Base-by-base conservation (phyloP, 805 yeast genomes). In the Priceomyces castillae region DNA sequence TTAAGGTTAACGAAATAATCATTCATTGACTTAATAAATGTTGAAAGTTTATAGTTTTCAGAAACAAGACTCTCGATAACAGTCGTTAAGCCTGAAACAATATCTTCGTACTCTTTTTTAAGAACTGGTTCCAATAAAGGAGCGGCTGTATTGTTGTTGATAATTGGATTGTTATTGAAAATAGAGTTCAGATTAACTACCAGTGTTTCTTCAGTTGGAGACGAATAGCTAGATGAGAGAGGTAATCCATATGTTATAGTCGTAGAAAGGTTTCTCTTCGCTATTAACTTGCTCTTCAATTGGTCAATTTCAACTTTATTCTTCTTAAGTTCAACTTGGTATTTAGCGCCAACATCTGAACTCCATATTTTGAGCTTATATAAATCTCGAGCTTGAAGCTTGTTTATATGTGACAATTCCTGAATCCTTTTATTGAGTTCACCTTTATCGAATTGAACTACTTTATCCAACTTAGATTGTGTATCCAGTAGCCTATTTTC, bases 31-130 rank as follows among this genome's bases (percentile, higher is more conserved):
- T 57, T 54, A 17, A 66, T 48, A 40, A 71, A 65, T 30, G 49
- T 52, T 10, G 69, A 51, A 46, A 64, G 70, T 44, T 65, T 64
- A 37, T 56, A 57, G 48, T 71, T 71, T 44, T 71, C 75, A 4
- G 51, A 46, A 39, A 66, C 55, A 37, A 70, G 56, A 39, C 60
- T 62, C 39, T 69, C 71, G 3, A 69, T 60, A 17, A 70, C 54
- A 7, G 59, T 60, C 7, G 69, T 61, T 34, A 68, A 50, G 35
- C 67, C 66, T 1, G 60, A 50, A 3, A 67, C 62, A 7, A 67
- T 58, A 7, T 54, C 55, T 34, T 62, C 70, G 45, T 65, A 63
- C 42, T 69, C 68, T 2, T 47, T 40, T 26, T 52, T 56, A 5
- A 61, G 42, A 1, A 47, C 37, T 11, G 56, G 53, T 19, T 48